A percentile compares a stretch with the other conserved stretches of the same genome.
Conservation (phyloP, 139 green algal species). For the Closterium sp. region DNA sequence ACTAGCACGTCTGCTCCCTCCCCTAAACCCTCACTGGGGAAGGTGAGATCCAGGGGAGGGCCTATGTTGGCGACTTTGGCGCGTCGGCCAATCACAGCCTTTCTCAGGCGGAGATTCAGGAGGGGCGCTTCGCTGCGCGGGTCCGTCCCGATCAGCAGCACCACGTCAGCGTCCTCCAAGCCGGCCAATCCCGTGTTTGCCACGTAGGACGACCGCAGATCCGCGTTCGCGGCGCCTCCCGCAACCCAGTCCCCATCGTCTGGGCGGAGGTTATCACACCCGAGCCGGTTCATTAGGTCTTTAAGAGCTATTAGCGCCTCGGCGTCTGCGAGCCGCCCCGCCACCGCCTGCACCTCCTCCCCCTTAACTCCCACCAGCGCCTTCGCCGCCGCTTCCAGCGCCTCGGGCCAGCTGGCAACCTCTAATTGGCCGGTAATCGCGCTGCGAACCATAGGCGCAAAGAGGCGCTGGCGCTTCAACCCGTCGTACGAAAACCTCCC, state of each 20-base stretch:
- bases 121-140: conserved; percentile 89
- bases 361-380: conserved; percentile 45
- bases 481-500: conserved; percentile 95
- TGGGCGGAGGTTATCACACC: conserved; percentile 19
- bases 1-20: conserved; percentile 66
- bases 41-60: conserved; percentile 85
- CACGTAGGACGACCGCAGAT: conserved; percentile 86
- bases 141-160: conserved; percentile 92
- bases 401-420: conserved; percentile 71
- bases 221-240: conserved; percentile 63
- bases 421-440: conserved; percentile 53
- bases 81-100: conserved; percentile 60
- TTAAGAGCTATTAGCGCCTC: conserved; percentile 92
- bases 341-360: conserved; percentile 73
- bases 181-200: conserved; percentile 84
- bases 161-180: conserved; percentile 85
- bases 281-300: conserved; percentile 50
- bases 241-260: conserved; percentile 42
- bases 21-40: conserved; percentile 83
- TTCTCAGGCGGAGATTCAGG: conserved; percentile 88
- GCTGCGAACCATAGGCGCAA: conserved; percentile 78
- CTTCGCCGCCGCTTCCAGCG: conserved; percentile 63
- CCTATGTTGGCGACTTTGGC: conserved; percentile 76
- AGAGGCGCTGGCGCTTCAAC: conserved; percentile 89
- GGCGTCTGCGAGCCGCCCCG: conserved; percentile 88